A percentile compares a stretch with the other conserved stretches of the same genome.
Conservation (phyloP, 1,284 basidiomycete species). For the Singerocomus inundabilis region DNA sequence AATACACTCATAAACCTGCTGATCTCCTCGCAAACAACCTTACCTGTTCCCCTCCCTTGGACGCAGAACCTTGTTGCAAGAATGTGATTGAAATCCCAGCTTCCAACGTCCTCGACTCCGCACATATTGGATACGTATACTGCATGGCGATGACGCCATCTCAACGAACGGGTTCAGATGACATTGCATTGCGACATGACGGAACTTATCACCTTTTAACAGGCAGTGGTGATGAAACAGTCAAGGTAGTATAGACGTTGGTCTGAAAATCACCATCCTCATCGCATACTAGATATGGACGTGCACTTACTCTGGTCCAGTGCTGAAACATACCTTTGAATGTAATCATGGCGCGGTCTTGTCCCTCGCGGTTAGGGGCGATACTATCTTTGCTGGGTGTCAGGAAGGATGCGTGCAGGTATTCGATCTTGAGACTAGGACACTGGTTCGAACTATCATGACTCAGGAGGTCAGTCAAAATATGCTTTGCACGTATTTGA, state of each 20-base stretch:
- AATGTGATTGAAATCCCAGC: conserved; percentile 56
- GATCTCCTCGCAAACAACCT: conserved; percentile 60
- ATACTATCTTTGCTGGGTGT: conserved; percentile 88
- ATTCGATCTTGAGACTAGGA: conserved; percentile 88
- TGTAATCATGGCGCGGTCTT: conserved; percentile 72
- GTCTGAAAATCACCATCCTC: background rate
- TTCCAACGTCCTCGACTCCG: conserved; percentile 76
- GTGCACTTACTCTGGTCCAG: conserved; percentile 47
- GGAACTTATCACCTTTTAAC: conserved; percentile 62
- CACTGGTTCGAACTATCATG: conserved; percentile 81
- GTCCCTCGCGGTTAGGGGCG: conserved; percentile 73
- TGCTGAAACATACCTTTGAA: conserved; percentile 59
- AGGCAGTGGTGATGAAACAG: conserved; percentile 85
- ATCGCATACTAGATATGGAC: conserved; percentile 62
- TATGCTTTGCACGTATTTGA: background rate
- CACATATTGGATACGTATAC: conserved; percentile 94
- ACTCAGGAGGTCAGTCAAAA: conserved; percentile 65
- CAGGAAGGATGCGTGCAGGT: conserved; percentile 94
- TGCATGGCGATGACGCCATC: conserved; percentile 68
- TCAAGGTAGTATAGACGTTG: conserved; percentile 57
- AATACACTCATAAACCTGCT: conserved; percentile 61
- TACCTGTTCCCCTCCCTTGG: conserved; percentile 27
- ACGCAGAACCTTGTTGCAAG: conserved; percentile 30
- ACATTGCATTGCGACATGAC: conserved; percentile 33
- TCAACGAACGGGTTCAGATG: conserved; percentile 38